These are phyloP conservation scores for Solanum hybrid DNA, from an alignment of 305 asterid species.

Conservation along the genomic window DNA sequence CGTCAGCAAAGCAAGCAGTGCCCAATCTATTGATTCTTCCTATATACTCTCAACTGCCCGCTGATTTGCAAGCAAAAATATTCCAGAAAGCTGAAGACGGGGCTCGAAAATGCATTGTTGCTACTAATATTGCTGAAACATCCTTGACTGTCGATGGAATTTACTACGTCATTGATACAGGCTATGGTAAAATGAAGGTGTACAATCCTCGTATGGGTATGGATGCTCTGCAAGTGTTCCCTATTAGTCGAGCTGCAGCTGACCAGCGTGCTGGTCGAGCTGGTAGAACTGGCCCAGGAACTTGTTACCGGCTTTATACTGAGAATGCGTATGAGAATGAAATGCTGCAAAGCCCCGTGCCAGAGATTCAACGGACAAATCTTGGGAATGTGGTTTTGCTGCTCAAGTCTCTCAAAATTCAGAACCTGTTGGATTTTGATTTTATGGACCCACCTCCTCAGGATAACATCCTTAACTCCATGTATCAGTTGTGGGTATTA, in stretches of 20 bases:
- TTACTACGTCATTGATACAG: constrained; percentile 87
- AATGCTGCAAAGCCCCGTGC: constrained; percentile 91
- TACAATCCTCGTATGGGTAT: constrained; percentile 99
- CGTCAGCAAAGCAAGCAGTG: constrained; percentile 61
- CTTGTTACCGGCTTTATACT: constrained; percentile 87
- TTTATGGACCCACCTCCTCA: constrained; percentile 99
- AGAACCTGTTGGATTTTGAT: constrained; percentile 77
- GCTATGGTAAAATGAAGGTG: constrained; percentile 84
- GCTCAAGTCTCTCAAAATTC: constrained; percentile 80
- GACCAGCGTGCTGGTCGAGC: constrained; percentile 99
- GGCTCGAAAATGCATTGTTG: constrained; percentile 85
- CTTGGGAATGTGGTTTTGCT: constrained; percentile 88
- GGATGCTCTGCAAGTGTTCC: constrained; percentile 99
- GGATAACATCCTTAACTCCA: constrained; percentile 85
- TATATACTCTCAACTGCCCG: constrained; percentile 96
- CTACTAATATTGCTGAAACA: constrained; percentile 96
- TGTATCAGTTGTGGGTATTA: constrained; percentile 96
- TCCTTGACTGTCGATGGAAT: constrained; percentile 92
- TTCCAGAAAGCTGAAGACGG: constrained; percentile 93
- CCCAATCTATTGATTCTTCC: constrained; percentile 91
- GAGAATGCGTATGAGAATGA: constrained; percentile 79
- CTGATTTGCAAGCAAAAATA: constrained; percentile 93
- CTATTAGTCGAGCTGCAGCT: constrained; percentile 94
- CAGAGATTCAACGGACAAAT: constrained; percentile 92
- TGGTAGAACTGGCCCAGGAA: constrained; percentile 99